A percentile compares a stretch with the other conserved stretches of the same genome.
These are phyloP conservation scores for Lasiodiplodia gonubiensis DNA, from an alignment of 2,329 filamentous ascomycete species.

Conservation along the genomic window DNA sequence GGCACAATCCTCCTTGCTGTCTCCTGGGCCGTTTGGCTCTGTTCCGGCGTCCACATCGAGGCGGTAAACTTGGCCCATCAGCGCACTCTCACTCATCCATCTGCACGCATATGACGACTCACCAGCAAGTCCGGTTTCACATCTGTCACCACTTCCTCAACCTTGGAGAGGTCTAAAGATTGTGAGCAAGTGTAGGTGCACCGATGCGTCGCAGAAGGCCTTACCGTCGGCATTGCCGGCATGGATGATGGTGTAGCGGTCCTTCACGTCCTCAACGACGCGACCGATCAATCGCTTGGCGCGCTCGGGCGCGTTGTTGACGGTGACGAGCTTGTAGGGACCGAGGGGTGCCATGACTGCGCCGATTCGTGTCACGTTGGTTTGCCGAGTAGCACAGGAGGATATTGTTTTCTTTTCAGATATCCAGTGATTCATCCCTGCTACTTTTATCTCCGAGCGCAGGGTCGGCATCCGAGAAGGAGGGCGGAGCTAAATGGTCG, in stretches of 20 bases:
- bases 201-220: constrained; percentile 32
- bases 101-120: constrained; percentile 33
- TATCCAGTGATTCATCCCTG: no score
- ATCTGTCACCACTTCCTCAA: constrained; percentile 59
- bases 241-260: constrained; percentile 67
- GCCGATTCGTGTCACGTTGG: neutral
- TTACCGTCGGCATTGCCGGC: constrained; percentile 67
- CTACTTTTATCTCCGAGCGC: constrained; percentile 23
- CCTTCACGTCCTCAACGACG: constrained; percentile 65
- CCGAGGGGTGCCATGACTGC: constrained; percentile 42
- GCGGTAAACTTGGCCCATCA: constrained; percentile 61
- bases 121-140: constrained; percentile 62
- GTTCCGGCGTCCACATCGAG: constrained; percentile 62
- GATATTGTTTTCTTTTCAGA: constrained; percentile 1
- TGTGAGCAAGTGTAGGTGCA: constrained; percentile 1
- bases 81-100: neutral
- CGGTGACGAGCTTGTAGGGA: constrained; percentile 68
- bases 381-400: neutral
- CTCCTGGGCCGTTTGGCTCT: constrained; percentile 53
- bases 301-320: constrained; percentile 71
- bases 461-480: constrained; percentile 5
- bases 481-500: constrained; percentile 4
- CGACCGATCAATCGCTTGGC: constrained; percentile 67
- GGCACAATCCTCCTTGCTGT: constrained; percentile 55
- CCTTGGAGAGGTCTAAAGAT: constrained; percentile 54